Conservation (phyloP, 768 basidiomycete species). For the Suillus subalutaceus region DNA sequence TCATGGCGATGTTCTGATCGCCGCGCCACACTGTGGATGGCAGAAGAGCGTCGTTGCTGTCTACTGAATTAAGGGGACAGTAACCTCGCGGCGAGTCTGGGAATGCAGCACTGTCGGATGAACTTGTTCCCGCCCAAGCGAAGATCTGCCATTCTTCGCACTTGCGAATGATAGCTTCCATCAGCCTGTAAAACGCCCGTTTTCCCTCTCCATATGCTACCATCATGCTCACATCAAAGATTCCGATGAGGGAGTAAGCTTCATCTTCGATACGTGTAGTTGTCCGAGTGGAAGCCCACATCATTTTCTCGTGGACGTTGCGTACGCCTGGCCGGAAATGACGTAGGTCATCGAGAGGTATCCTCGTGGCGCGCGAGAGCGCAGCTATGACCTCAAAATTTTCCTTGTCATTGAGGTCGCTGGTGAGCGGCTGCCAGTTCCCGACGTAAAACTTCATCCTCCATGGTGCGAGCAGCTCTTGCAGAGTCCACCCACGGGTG, state of each 20-base stretch:
- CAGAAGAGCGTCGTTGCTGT: conserved; percentile 1
- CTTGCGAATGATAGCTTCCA: conserved; percentile 31
- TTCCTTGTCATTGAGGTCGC: conserved; percentile 30
- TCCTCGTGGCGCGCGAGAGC: conserved; percentile 30
- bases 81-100: conserved; percentile 36
- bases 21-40: conserved; percentile 22
- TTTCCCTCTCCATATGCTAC: conserved; percentile 39
- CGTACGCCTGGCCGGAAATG: conserved; percentile 28
- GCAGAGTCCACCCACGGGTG: conserved; percentile 36
- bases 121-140: conserved; percentile 31
- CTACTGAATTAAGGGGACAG: conserved; percentile 19
- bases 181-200: conserved; percentile 33
- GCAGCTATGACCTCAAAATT: conserved; percentile 23
- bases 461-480: conserved; percentile 31
- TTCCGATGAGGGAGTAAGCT: conserved; percentile 35
- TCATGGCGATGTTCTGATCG: conserved; percentile 33
- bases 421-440: conserved; percentile 28
- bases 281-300: conserved; percentile 37
- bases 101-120: conserved; percentile 30
- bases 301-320: conserved; percentile 32
- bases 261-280: conserved; percentile 37
- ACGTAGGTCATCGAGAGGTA: conserved; percentile 27
- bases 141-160: conserved; percentile 37
- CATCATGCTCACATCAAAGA: conserved; percentile 37
- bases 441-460: conserved; percentile 35